Evolutionary conservation across 2,329 filamentous ascomycete species (phyloP).

Genomic region (Dactylonectria macrodidyma): DNA sequence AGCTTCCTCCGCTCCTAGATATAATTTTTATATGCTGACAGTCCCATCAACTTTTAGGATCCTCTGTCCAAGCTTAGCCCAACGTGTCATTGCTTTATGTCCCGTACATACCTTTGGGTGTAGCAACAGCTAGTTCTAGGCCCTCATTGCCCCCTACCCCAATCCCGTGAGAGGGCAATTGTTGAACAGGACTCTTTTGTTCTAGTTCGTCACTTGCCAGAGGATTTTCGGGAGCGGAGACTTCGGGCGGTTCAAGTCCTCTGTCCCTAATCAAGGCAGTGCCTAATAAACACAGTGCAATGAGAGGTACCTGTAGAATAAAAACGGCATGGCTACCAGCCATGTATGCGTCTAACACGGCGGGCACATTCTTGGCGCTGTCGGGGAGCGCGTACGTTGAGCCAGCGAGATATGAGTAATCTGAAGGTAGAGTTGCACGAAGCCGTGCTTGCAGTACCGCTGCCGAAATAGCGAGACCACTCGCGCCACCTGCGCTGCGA

Average conservation of each 20-base stretch:
- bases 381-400: constrained; percentile 17
- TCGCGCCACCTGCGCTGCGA: constrained; percentile 69
- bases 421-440: constrained; percentile 43
- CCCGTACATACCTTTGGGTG: too few species aligned
- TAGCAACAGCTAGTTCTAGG: too few species aligned
- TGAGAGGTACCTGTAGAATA: constrained; percentile 16
- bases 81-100: too few species aligned
- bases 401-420: constrained; percentile 13
- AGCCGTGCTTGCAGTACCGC: constrained; percentile 59
- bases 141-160: too few species aligned
- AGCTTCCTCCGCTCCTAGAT: too few species aligned
- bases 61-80: too few species aligned
- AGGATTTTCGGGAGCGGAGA: neutral
- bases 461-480: constrained; percentile 71
- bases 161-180: too few species aligned
- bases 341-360: constrained; percentile 22
- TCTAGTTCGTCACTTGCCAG: neutral
- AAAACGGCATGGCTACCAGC: constrained; percentile 18
- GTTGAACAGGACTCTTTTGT: neutral
- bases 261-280: constrained; percentile 19
- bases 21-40: too few species aligned
- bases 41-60: too few species aligned
- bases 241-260: constrained; percentile 16
- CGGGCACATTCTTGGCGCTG: neutral
- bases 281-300: constrained; percentile 19